These are phyloP conservation scores for Talaromyces funiculosus DNA, from an alignment of 2,329 filamentous ascomycete species.

Conservation along the genomic window DNA sequence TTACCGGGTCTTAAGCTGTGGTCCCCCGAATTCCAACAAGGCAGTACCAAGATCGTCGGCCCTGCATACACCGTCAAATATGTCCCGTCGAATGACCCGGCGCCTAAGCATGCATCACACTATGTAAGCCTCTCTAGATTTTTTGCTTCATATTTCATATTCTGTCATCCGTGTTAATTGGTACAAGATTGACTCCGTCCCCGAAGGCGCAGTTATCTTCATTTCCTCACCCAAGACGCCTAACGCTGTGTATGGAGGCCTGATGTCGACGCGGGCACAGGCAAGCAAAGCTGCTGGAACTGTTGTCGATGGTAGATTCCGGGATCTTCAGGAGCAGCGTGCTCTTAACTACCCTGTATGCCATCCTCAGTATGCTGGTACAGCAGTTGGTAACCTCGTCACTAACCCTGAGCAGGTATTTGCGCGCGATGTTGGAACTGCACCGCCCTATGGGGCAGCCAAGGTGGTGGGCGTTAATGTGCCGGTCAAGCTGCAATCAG, in stretches of 20 bases:
- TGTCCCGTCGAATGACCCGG: conserved; percentile 28
- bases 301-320: conserved; percentile 28
- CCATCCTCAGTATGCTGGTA: too few relatives aligned
- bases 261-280: conserved; percentile 35
- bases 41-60: conserved; percentile 24
- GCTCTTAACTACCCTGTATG: not conserved
- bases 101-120: conserved; percentile 26
- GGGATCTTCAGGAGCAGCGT: not conserved
- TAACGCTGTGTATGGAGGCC: conserved; percentile 35
- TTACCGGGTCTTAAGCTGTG: conserved; percentile 31
- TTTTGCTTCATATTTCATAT: too few relatives aligned
- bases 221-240: conserved; percentile 31
- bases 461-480: conserved; percentile 29
- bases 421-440: conserved; percentile 30
- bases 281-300: conserved; percentile 31
- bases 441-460: conserved; percentile 26
- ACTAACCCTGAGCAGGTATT: too few relatives aligned
- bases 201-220: conserved; percentile 30
- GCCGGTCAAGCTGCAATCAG: conserved; percentile 25
- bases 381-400: too few relatives aligned
- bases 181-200: conserved; percentile 23
- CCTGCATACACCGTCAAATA: conserved; percentile 30
- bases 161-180: too few relatives aligned
- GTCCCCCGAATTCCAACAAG: conserved; percentile 20
- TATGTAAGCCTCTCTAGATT: conserved; percentile 20